Evolutionary conservation across 768 basidiomycete species (phyloP).

Genomic region (Daedaleopsis nitida): DNA sequence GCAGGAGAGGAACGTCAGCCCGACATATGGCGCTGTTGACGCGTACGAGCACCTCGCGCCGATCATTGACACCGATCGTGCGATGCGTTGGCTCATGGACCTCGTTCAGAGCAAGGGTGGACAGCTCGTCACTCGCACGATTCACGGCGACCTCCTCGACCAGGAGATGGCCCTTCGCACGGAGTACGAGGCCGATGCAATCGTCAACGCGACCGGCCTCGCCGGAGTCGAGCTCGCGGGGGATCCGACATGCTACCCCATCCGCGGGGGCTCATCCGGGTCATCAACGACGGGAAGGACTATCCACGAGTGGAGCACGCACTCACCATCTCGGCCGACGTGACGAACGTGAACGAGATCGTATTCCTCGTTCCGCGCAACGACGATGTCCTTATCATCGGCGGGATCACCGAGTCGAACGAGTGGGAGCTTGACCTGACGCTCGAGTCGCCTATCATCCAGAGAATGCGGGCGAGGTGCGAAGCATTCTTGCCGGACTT

Average conservation of each 20-base stretch:
- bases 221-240: conserved; percentile 32
- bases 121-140: conserved; percentile 29
- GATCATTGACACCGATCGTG: conserved; percentile 39
- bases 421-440: conserved; percentile 22
- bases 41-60: conserved; percentile 38
- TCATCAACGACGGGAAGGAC: conserved; percentile 36
- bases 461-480: conserved; percentile 19
- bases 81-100: conserved; percentile 36
- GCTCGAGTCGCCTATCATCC: conserved; percentile 20
- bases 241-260: conserved; percentile 37
- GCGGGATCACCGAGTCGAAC: conserved; percentile 23
- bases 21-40: conserved; percentile 33
- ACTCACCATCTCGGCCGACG: background rate
- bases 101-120: conserved; percentile 32
- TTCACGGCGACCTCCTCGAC: conserved; percentile 35
- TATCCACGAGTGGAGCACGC: conserved; percentile 36
- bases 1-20: conserved; percentile 30
- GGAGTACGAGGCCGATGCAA: conserved; percentile 32
- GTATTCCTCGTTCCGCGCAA: conserved; percentile 31
- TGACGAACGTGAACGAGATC: conserved; percentile 30
- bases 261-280: conserved; percentile 36
- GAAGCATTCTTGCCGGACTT: conserved; percentile 22
- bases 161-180: conserved; percentile 24
- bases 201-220: conserved; percentile 42
- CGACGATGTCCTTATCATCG: conserved; percentile 37